These are phyloP conservation scores for Durio zibethinus DNA, from an alignment of 345 rosid species.

Conservation along the genomic window DNA sequence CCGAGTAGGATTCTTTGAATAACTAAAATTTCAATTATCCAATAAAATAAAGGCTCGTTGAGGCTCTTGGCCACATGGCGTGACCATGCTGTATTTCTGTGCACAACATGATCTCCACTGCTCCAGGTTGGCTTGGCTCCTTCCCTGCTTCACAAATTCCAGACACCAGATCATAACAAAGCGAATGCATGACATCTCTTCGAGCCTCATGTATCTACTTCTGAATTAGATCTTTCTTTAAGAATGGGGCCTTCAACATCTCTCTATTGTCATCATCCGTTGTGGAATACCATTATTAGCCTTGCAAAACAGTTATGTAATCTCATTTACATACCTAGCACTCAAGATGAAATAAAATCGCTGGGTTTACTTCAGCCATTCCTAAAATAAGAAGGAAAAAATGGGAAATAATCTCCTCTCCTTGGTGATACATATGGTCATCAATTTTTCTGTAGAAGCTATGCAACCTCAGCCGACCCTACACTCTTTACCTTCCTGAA, in stretches of 20 bases:
- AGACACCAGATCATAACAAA: background rate
- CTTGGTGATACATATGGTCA: background rate
- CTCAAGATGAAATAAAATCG: background rate
- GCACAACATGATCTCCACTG: background rate
- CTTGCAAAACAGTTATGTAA: background rate
- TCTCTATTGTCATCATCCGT: background rate
- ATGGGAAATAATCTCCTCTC: background rate
- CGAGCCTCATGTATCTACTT: background rate
- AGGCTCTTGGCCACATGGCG: background rate
- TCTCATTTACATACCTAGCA: background rate
- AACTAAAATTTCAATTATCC: background rate
- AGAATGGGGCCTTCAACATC: background rate
- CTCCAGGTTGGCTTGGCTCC: background rate
- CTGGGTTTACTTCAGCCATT: background rate
- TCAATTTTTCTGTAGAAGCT: background rate
- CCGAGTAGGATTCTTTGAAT: background rate
- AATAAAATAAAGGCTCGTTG: background rate
- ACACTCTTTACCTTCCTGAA: background rate
- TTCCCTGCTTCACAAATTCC: background rate
- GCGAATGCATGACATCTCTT: slow-evolving; percentile 6
- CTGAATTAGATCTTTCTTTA: background rate
- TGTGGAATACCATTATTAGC: background rate
- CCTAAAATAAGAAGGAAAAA: background rate
- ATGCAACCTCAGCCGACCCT: slow-evolving; percentile 11
- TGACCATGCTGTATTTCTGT: background rate